A percentile compares a stretch with the other conserved stretches of the same genome.
phyloP scores from a whole-genome alignment of 1,139 yeast species.

The Hansenula sp. region DNA sequence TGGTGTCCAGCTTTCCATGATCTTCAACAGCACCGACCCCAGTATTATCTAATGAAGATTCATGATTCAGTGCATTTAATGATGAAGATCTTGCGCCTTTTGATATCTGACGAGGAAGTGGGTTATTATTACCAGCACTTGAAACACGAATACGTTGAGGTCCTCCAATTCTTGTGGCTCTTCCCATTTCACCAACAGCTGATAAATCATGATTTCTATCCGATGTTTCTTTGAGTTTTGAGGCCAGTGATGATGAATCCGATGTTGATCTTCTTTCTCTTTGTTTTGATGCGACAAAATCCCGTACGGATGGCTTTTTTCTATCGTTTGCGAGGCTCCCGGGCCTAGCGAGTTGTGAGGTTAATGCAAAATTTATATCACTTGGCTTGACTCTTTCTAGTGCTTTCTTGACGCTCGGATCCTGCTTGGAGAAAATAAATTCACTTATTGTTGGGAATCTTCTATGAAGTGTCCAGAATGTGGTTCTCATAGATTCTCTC shows the following conservation, averaged over 20 bases:
- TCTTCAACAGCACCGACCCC: background rate
- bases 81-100: constrained; percentile 13
- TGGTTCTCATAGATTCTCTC: constrained; percentile 67
- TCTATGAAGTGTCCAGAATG: constrained; percentile 68
- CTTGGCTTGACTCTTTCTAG: constrained; percentile 53
- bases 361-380: constrained; percentile 17
- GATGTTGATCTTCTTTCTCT: constrained; percentile 19
- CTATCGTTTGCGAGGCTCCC: constrained; percentile 3
- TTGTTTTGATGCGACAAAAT: constrained; percentile 18
- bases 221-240: background rate
- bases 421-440: constrained; percentile 36
- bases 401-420: constrained; percentile 46
- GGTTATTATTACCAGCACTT: constrained; percentile 13
- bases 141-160: constrained; percentile 21
- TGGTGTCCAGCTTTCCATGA: background rate
- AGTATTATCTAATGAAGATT: too few species aligned
- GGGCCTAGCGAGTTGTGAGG: background rate
- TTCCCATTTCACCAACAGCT: constrained; percentile 13
- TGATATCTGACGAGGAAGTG: constrained; percentile 16
- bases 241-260: constrained; percentile 10
- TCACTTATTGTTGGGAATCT: constrained; percentile 42
- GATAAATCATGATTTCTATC: background rate
- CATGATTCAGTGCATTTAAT: background rate
- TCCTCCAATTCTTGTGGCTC: constrained; percentile 20
- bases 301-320: constrained; percentile 20